phyloP scores from a whole-genome alignment of 208 protist species.

The Angomonas ambiguus region DNA sequence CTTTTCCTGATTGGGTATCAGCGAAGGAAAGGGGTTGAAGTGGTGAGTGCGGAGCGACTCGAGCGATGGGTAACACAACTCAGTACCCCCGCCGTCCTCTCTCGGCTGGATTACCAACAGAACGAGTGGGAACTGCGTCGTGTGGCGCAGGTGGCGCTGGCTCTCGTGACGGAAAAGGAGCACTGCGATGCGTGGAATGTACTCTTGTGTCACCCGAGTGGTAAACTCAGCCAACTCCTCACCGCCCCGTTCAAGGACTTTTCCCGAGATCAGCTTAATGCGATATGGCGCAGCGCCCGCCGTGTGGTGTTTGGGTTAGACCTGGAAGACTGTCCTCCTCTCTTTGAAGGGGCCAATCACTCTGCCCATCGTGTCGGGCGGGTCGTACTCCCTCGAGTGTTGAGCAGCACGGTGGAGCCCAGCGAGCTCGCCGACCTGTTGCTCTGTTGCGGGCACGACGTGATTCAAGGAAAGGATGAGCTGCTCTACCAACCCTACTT shows the following conservation, averaged over 20 bases:
- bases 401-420: constrained; percentile 32
- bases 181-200: constrained; percentile 48
- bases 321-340: background rate
- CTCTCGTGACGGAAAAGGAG: constrained; percentile 41
- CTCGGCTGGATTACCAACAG: constrained; percentile 35
- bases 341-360: constrained; percentile 16
- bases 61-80: constrained; percentile 21
- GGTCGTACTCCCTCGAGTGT: constrained; percentile 21
- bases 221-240: constrained; percentile 38
- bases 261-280: constrained; percentile 22
- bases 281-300: constrained; percentile 62
- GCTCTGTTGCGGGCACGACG: constrained; percentile 72
- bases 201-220: constrained; percentile 69
- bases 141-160: constrained; percentile 50
- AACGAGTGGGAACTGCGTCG: constrained; percentile 38
- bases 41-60: constrained; percentile 14
- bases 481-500: too few species aligned
- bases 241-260: constrained; percentile 21
- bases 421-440: constrained; percentile 62
- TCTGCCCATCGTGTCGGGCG: constrained; percentile 48
- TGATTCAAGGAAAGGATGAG: constrained; percentile 64
- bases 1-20: constrained; percentile 27
- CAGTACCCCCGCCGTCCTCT: constrained; percentile 57
- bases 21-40: background rate
- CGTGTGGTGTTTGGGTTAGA: constrained; percentile 56